A percentile compares a stretch with the other conserved stretches of the same genome.
Conservation (phyloP, 371 early-diverging fungal genomes). For the Actinomortierella wolfii region DNA sequence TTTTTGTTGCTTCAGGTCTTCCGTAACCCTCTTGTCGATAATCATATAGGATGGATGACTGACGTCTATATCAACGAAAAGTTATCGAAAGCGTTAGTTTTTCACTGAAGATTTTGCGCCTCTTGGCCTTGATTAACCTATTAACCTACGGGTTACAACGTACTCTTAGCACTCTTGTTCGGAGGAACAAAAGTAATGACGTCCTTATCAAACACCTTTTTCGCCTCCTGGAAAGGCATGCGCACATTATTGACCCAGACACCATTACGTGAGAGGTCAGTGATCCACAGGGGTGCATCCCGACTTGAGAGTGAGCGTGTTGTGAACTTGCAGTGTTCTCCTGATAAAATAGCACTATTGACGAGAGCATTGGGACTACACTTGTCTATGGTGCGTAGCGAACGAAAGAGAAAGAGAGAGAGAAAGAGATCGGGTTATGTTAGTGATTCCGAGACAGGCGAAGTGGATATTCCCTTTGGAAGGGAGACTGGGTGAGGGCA, state of each 20-base stretch:
- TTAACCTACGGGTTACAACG: too few species aligned
- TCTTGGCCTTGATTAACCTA: too few species aligned
- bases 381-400: constrained; percentile 11
- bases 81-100: too few species aligned
- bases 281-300: constrained; percentile 31
- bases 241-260: constrained; percentile 34
- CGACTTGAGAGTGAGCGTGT: constrained; percentile 23
- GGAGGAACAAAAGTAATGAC: constrained; percentile 15
- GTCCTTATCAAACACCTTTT: constrained; percentile 22
- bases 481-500: too few species aligned
- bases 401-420: background rate
- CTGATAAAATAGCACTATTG: constrained; percentile 6
- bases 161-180: too few species aligned
- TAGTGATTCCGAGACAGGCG: background rate
- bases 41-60: constrained; percentile 15
- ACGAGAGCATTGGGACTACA: constrained; percentile 25
- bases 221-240: constrained; percentile 19
- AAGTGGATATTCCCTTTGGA: too few species aligned
- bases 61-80: background rate
- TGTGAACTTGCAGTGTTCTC: constrained; percentile 23
- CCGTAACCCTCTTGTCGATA: constrained; percentile 18
- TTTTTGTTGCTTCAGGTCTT: constrained; percentile 5
- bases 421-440: background rate
- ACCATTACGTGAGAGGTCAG: constrained; percentile 32
- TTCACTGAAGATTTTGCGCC: too few species aligned